Base-by-base conservation (phyloP, 1,284 basidiomycete genomes). In the Tilletia horrida region DNA sequence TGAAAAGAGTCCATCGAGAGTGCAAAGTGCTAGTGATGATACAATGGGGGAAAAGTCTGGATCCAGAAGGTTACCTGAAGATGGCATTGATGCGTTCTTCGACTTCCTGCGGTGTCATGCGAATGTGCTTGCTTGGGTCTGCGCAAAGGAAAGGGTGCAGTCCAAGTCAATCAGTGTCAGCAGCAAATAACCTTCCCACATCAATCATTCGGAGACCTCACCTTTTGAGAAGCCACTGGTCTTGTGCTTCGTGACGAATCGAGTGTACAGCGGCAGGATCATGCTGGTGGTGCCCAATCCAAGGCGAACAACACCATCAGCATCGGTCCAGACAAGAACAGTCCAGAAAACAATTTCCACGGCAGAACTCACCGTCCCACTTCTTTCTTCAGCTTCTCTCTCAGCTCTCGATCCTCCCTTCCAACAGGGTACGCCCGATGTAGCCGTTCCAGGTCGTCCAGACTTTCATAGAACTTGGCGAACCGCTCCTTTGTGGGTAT, bases 401-500 rank as follows among this genome's bases (percentile, higher is more conserved):
- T 69, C 64, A 80, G 62, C 61, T 77, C 73, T 13, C 52, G 61
- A 63, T 80, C 77, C 45, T 75, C 73, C 57, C 64, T 71, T 44
- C 68, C 71, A 42, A 78, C 66, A 1, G 77, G 76, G 67, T 75
- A 79, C 2, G 77, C 77, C n/a, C 73, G 69, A 57, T 79, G 77
- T 35, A 79, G 52, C 2, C 73, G 31, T 61, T 77, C 76, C 21
- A 79, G 55, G 47, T 79, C 77, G 50, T 79, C 77, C 1, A 79
- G 65, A 27, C 69, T 68, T 16, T 79, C 77, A 68, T 75, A 79
- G 66, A 79, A 79, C 48, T 71, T 73, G 25, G 77, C 73, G 45
- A 80, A 79, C 11, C 76, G 67, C 27, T 80, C 78, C 65, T 80
- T 80, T 63, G 76, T 73, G 57, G 73, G 72, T 25, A 73, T 72